Evolutionary conservation across 441 rosid species (phyloP), one percentile per base, ranked within the genome.

Genomic region (Codiaeum variegatum): DNA sequence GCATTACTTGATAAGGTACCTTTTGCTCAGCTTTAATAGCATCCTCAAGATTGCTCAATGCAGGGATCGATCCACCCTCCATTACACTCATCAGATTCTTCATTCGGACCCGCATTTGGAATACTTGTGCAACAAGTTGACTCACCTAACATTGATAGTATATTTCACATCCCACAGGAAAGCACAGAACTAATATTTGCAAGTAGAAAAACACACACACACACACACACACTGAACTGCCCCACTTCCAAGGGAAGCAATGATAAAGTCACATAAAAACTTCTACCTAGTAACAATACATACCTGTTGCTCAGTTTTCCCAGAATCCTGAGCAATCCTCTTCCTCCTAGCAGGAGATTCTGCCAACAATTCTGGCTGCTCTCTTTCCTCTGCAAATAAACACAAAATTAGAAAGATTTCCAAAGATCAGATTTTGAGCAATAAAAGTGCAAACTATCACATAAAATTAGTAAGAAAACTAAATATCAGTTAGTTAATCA

Each of bases 31-130:
- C 77, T 85, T 95, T 92, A 78, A 95, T 77, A 51, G 96, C 83
- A 69, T 95, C 96, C 80, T 95, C 90, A 19, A 92, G 96, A 80
- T 82, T 82, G 84, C 95, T 95, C 64, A 92, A 77, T 15, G 98
- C 87, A 73, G 98, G 99, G 70, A 92, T 78, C 16, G 98, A 90
- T 78, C 98, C 97, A 60, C 97, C 97, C 79, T 90, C 92, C 98
- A 93, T 88, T 55, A 85, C 88, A 62, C 98, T 94, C 98, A 91
- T 88, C 76, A 95, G 83, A 74, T 95, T 95, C 96, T 95, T 95
- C 99, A 95, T 92, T 15, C 85, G 87, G 51, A 87, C 90, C 61
- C 96, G 93, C 97, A 95, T 95, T 86, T 92, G 97, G 81, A 92
- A 95, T 51, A 95, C 89, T 81, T 92, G 99, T 75, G 99, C 97